Percentiles rank a stretch among this genome's conserved stretches.
phyloP scores from a whole-genome alignment of 768 basidiomycete species.

The Collybia mongolica region DNA sequence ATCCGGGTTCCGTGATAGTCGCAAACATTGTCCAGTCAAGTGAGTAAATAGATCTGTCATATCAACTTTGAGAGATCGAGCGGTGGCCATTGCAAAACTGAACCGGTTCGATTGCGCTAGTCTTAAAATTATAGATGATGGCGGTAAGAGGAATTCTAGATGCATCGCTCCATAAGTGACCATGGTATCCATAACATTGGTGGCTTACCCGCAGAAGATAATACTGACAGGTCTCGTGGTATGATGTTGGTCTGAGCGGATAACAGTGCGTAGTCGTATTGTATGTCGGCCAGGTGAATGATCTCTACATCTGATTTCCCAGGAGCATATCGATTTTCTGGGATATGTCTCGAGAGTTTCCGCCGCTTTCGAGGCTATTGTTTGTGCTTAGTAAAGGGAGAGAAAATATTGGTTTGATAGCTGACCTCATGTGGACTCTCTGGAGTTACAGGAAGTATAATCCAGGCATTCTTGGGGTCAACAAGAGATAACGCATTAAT shows the following conservation, averaged over 20 bases:
- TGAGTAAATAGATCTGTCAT: slow-evolving; percentile 84
- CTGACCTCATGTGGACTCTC: slow-evolving; percentile 49
- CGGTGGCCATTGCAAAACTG: slow-evolving; percentile 75
- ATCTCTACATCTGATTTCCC: slow-evolving; percentile 75
- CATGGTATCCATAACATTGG: background rate
- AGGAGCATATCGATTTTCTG: slow-evolving; percentile 64
- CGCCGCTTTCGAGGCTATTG: slow-evolving; percentile 66
- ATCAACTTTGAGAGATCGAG: slow-evolving; percentile 74
- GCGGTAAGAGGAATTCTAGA: slow-evolving; percentile 53
- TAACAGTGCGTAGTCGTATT: slow-evolving; percentile 74
- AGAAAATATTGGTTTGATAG: slow-evolving; percentile 18
- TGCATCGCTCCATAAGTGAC: slow-evolving; percentile 1
- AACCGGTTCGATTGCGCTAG: slow-evolving; percentile 79
- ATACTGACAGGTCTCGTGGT: slow-evolving; percentile 59
- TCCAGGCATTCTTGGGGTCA: slow-evolving; percentile 81
- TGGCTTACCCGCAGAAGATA: slow-evolving; percentile 63
- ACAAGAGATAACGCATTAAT: slow-evolving; percentile 87
- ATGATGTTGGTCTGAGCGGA: slow-evolving; percentile 77
- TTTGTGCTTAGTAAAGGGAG: slow-evolving; percentile 10
- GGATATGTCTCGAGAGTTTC: slow-evolving; percentile 72
- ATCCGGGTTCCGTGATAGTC: slow-evolving; percentile 64
- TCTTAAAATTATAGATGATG: slow-evolving; percentile 69
- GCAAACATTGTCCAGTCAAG: slow-evolving; percentile 76
- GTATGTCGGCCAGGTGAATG: slow-evolving; percentile 76
- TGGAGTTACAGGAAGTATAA: slow-evolving; percentile 59